Conservation (phyloP, 306 rosid genomes). For the Quercus ilex region DNA sequence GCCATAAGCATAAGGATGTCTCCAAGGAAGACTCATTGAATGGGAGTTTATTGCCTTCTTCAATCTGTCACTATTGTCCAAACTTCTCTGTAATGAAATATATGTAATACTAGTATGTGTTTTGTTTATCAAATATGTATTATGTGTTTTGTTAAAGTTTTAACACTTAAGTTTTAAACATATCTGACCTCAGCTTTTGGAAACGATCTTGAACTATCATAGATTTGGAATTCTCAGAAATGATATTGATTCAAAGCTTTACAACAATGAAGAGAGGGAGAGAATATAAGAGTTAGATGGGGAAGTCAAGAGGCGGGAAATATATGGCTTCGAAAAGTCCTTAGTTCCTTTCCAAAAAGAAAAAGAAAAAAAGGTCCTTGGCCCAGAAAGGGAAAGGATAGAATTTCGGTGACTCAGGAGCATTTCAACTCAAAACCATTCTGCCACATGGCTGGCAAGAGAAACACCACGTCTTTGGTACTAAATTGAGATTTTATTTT, state of each 20-base stretch:
- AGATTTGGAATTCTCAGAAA: neutral
- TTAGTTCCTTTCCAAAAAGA: too few species aligned
- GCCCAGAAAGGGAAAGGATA: neutral
- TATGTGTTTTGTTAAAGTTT: neutral
- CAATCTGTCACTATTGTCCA: too few species aligned
- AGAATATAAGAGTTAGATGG: neutral
- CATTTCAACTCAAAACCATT: too few species aligned
- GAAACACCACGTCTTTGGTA: too few species aligned
- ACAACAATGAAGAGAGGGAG: neutral
- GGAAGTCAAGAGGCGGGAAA: conserved; percentile 24
- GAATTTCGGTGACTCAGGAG: neutral
- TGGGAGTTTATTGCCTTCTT: too few species aligned
- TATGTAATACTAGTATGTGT: neutral
- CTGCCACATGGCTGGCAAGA: too few species aligned
- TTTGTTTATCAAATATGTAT: neutral
- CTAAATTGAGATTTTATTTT: neutral
- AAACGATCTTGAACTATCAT: neutral
- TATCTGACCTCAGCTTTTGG: conserved; percentile 3
- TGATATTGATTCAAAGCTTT: neutral
- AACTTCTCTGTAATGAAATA: neutral
- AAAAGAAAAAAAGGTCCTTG: too few species aligned
- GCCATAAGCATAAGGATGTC: neutral
- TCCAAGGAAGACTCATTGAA: too few species aligned
- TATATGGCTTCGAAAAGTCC: neutral
- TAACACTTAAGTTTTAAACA: neutral